phyloP scores from a whole-genome alignment of 345 rosid genomes.

The Zanthoxylum bungeanum region DNA sequence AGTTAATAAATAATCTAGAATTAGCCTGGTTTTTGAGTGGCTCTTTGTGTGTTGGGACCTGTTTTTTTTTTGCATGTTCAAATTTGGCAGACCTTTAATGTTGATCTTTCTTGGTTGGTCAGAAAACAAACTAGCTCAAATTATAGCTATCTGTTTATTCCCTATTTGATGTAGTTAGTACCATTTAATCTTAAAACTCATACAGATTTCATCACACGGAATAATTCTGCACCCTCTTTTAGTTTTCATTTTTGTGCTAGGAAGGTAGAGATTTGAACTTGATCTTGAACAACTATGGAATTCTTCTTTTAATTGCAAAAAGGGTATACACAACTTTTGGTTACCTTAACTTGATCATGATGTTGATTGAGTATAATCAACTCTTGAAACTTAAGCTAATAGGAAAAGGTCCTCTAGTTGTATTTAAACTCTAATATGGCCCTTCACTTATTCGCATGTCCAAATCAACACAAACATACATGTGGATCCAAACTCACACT shows the following conservation, averaged over 20 bases:
- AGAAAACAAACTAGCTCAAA: too few species aligned
- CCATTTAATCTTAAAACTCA: not conserved
- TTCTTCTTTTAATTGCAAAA: not conserved
- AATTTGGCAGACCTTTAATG: too few species aligned
- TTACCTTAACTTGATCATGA: too few species aligned
- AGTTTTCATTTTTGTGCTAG: not conserved
- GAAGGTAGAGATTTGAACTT: not conserved
- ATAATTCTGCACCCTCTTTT: not conserved
- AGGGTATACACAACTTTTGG: not conserved
- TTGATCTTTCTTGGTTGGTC: too few species aligned
- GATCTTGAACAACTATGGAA: not conserved
- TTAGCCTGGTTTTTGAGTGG: too few species aligned
- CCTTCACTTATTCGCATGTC: not conserved
- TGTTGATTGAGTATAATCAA: too few species aligned
- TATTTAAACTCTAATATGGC: not conserved
- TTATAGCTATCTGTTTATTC: not conserved
- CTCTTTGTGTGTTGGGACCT: too few species aligned
- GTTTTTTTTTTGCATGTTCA: too few species aligned
- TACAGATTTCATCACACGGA: not conserved
- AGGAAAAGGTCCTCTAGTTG: not conserved
- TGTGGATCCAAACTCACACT: too few species aligned
- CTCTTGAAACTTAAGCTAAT: not conserved
- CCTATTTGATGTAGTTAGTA: not conserved
- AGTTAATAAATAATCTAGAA: too few species aligned
- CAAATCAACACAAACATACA: not conserved